Base-by-base conservation (phyloP, 345 rosid species). In the Turritis glabra region DNA sequence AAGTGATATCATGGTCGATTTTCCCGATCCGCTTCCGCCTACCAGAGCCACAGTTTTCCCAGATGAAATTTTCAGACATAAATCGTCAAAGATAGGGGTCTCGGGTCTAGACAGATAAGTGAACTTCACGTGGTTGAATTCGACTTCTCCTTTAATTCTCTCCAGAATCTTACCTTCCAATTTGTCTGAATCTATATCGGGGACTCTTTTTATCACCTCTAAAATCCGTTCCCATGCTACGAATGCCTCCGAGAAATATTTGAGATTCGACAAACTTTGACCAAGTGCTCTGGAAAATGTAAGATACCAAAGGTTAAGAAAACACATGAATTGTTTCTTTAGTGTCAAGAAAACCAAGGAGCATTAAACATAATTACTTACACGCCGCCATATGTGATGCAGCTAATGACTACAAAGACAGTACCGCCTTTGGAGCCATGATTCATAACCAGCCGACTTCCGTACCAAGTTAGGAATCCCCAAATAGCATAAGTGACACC, bases 391-490 rank as follows among this genome's bases (percentile, higher is more conserved):
- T 81, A 91, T 69, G 86, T 85, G 29, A 94, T 87, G 21, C 90
- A 89, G 79, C 85, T 80, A 76, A 83, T 86, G 3, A 92, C 96
- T 0, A 89, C 88, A 80, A 84, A 93, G 7, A 96, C 85, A 66
- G 86, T 89, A n/a, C n/a, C n/a, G n/a, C n/a, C n/a, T n/a, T n/a
- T n/a, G n/a, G n/a, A n/a, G n/a, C n/a, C n/a, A n/a, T 94, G 92
- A 46, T 88, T 79, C 86, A 96, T 81, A 75, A 93, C 89, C 75
- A 93, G 84, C 77, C 87, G 93, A 61, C 98, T 94, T 5, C 96
- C 98, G n/a, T 93, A 93, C 98, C 98, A 93, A 79, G 85, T 85
- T 58, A 93, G 86, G 72, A 93, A 94, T 2, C 89, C 97, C 97
- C 97, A 89, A 12, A 96, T 90, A 87, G n/a, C n/a, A n/a, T n/a